Base-by-base conservation (phyloP, 148 eudicot genomes). In the Camellia japonica region DNA sequence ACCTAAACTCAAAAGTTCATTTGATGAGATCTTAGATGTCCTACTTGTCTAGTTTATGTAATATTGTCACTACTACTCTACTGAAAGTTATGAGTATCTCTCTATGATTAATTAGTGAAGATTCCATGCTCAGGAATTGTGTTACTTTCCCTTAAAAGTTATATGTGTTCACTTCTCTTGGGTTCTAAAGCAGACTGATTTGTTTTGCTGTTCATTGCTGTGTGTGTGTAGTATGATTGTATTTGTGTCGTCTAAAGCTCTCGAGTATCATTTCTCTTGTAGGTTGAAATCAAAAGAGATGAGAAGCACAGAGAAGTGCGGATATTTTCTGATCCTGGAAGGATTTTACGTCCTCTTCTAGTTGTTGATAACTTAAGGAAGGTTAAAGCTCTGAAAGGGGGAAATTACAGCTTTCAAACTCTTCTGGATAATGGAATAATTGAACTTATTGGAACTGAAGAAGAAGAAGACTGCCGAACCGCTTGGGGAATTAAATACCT, bases 231-330 rank as follows among this genome's bases (percentile, higher is more conserved):
- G 63, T 12, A 60, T 60, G 3, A 44, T 55, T 56, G 19, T 10
- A 0, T 10, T 13, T 13, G 3, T 14, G 15, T 52, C 0, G n/a
- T 51, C 54, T 55, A 63, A 58, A 54, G 11, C 63, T n/a, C 2
- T 10, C 18, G 44, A 18, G 18, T 20, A 3, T 20, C 9, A 5
- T 63, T 62, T 67, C 20, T 70, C 20, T 38, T 79, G 78, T 52
- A 94, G 98, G 83, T 92, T 82, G 98, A 94, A 80, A 84, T 94
- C 80, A 93, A 93, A 83, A 86, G 90, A 58, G 98, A 94, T 84
- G 84, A 66, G 63, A 81, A 82, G 58, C 85, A 91, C 79, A 71
- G 82, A 30, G 98, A 94, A 87, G 95, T 94, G 23, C 91, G 97
- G 43, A 87, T 94, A 78, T 93, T 93, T 80, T 87, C 89, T 80